Evolutionary conservation across 129 eudicot species (phyloP), one percentile per base, ranked within the genome.

Genomic region (Glebionis coronaria): DNA sequence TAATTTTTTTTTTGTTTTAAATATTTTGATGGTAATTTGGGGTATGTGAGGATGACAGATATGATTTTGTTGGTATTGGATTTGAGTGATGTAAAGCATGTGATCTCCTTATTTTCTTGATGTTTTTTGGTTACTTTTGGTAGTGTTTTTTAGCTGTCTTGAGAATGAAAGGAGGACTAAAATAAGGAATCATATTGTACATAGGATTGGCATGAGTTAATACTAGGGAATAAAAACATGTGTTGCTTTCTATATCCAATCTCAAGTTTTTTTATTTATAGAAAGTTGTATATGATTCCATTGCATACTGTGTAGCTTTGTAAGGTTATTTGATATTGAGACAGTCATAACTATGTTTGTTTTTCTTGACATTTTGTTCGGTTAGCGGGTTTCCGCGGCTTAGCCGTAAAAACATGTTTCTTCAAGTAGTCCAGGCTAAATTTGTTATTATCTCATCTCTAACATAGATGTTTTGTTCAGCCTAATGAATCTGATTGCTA

Each of bases 41-140:
- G 35, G 13, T 7, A 27, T 27, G 54, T 49, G 54, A 15, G 20
- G 57, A n/a, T 52, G 57, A 52, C 20, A n/a, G 57, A 52, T 19
- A 52, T 19, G 25, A 52, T 52, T 52, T 52, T 15, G 18, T 71
- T 77, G 72, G 72, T 71, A 64, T 63, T 65, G 70, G 78, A 76
- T 68, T 68, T 75, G 62, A 61, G 60, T 75, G 62, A 44, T 58
- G 79, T 42, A 46, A 57, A 69, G 45, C 58, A 71, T 66, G 63
- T 71, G 71, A 14, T 51, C 65, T 71, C 25, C n/a, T 59, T 45
- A 35, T 56, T 28, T 18, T 35, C 2, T 11, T 21, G 51, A 38
- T n/a, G n/a, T 13, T 12, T 3, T n/a, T 51, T 67, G 15, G 23
- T 18, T 4, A 14, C 57, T 44, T 47, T 35, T 47, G 23, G 51